A percentile compares a stretch with the other conserved stretches of the same genome.
phyloP scores from a whole-genome alignment of 2,329 filamentous ascomycete genomes.

The Sordariomycetes sp. region DNA sequence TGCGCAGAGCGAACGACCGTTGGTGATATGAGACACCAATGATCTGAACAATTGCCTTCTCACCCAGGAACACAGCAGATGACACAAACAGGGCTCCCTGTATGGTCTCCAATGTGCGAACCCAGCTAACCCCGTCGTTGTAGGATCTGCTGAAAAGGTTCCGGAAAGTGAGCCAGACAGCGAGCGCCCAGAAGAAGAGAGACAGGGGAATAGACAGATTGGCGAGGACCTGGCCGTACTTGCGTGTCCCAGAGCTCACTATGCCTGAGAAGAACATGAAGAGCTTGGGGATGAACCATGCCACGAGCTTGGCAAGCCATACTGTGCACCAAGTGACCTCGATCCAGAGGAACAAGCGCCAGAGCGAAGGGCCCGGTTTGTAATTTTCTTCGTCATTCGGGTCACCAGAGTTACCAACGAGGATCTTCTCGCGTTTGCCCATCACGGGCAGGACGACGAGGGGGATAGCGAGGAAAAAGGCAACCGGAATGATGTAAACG shows the following conservation, averaged over 20 bases:
- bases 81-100: conserved; percentile 60
- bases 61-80: conserved; percentile 61
- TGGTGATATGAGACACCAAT: conserved; percentile 82
- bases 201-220: conserved; percentile 58
- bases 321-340: conserved; percentile 59
- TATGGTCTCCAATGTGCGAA: conserved; percentile 51
- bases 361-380: conserved; percentile 37
- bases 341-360: conserved; percentile 59
- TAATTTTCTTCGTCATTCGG: conserved; percentile 10
- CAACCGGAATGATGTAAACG: conserved; percentile 58
- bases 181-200: conserved; percentile 60
- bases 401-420: conserved; percentile 20
- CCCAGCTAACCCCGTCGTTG: conserved; percentile 36
- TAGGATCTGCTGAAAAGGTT: conserved; percentile 33
- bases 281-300: conserved; percentile 47
- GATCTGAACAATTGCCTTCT: conserved; percentile 71
- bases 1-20: conserved; percentile 71
- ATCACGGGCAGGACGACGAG: conserved; percentile 45
- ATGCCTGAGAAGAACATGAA: conserved; percentile 65
- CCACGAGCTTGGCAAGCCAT: conserved; percentile 58
- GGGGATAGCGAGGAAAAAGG: conserved; percentile 50
- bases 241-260: conserved; percentile 59
- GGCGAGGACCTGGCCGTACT: conserved; percentile 57
- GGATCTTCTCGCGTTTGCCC: conserved; percentile 25
- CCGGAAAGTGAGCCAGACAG: conserved; percentile 53